A percentile compares a stretch with the other conserved stretches of the same genome.
phyloP scores from a whole-genome alignment of 2,329 filamentous ascomycete species.

The Neurospora sp. region DNA sequence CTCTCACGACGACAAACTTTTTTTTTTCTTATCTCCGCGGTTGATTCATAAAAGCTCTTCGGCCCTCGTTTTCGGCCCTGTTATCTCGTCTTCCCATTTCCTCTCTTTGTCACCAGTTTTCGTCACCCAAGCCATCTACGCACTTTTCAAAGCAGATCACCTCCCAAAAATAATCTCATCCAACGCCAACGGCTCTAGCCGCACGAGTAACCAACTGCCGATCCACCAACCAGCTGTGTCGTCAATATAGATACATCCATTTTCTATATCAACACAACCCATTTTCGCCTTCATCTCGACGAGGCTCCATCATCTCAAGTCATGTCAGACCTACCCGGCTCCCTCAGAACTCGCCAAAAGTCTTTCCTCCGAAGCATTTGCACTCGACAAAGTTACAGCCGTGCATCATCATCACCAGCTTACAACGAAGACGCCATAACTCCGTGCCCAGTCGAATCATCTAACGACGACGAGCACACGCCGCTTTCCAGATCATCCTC shows the following conservation, averaged over 20 bases:
- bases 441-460: not conserved
- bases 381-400: not conserved
- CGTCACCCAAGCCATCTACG: not conserved
- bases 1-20: not conserved
- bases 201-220: not conserved
- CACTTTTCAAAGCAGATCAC: not conserved
- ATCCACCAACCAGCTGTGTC: not conserved
- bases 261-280: not conserved
- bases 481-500: not conserved
- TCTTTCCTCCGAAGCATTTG: not conserved
- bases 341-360: not conserved
- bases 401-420: conserved; percentile 2
- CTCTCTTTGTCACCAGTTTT: not conserved
- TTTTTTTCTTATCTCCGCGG: not conserved
- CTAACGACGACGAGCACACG: not conserved
- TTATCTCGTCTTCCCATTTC: not conserved
- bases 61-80: not conserved
- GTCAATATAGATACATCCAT: not conserved
- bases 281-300: not conserved
- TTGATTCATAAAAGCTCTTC: not conserved
- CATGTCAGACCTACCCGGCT: not conserved
- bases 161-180: not conserved
- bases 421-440: conserved; percentile 8
- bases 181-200: not conserved
- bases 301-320: not conserved